Conservation (phyloP, 164 flowering plant species). For the Berberis vulgaris region DNA sequence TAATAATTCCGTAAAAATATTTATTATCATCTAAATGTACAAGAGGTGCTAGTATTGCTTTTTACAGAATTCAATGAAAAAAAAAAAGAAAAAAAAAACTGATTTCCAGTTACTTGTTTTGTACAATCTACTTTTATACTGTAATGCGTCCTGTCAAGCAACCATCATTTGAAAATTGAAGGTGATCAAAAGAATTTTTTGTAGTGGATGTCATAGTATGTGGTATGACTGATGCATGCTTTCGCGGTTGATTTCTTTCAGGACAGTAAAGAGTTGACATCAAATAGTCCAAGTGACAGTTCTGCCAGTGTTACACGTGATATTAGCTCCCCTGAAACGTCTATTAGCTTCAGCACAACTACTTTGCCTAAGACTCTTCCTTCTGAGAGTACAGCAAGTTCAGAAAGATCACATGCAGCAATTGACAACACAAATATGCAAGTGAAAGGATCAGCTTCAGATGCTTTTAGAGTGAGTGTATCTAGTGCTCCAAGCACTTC, state of each 20-base stretch:
- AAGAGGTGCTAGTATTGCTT: no score
- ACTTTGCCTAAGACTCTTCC: conserved; percentile 7
- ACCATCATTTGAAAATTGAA: no score
- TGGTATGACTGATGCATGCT: conserved; percentile 1
- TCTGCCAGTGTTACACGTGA: conserved; percentile 19
- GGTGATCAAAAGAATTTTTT: no score
- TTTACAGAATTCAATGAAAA: no score
- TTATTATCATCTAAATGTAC: no score
- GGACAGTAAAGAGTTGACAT: conserved; percentile 27
- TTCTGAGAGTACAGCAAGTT: conserved; percentile 8
- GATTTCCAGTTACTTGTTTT: no score
- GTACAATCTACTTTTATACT: no score
- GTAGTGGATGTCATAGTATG: no score
- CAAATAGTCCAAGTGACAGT: conserved; percentile 29
- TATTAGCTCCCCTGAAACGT: conserved; percentile 26
- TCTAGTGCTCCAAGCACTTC: conserved; percentile 39
- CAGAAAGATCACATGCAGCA: conserved; percentile 25
- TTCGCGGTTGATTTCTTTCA: conserved; percentile 17
- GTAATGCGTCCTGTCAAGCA: no score
- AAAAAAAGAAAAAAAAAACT: no score
- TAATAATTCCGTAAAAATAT: no score
- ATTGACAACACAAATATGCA: conserved; percentile 28
- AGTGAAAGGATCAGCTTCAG: conserved; percentile 29
- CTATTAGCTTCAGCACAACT: conserved; percentile 11
- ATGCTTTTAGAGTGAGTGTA: conserved; percentile 33